Evolutionary conservation across 2,329 filamentous ascomycete genomes (phyloP), one percentile per base, ranked within the genome.

Genomic region (Fusarium tanahbumbuense): DNA sequence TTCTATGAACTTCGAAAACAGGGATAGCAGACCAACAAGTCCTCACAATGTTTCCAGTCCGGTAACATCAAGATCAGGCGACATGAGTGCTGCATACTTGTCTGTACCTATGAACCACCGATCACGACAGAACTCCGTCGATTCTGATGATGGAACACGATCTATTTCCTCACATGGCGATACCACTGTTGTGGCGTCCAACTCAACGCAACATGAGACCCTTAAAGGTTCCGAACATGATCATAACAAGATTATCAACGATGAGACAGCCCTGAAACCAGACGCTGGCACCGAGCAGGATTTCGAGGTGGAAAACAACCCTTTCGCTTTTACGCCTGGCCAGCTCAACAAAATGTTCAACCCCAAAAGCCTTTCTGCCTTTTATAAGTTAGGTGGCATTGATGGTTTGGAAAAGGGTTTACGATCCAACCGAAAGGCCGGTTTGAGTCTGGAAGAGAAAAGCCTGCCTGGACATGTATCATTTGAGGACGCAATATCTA

Each of bases 301-400:
- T 67, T 97, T 97, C 73, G 74, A 88, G 16, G 89, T 95, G 13
- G 86, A 91, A 8, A 85, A 93, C 77, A 97, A 96, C 77, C 91
- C 91, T 1, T 97, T 97, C 76, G 94, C 93, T 18, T 97, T 93
- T 77, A 89, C 90, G 3, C 92, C 92, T 5, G 94, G 94, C 16
- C 91, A 97, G 76, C 84, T 98, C 68, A 91, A 90, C 74, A 97
- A 97, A 80, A 87, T 97, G 82, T 89, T 95, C 67, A 96, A 97
- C 77, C 94, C 94, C 6, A 97, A 97, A 83, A 97, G 89, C 66
- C 81, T 97, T 61, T 84, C 91, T 15, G 94, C 94, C 1, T 97
- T 95, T 73, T 92, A 91, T 75, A 90, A 90, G 16, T 78, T 98
- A 8, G 94, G 94, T 50, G 94, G 94, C 25, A 79, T 97, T 18